These are phyloP conservation scores for Talinum fruticosum DNA, from an alignment of 148 eudicot genomes.

Conservation along the genomic window DNA sequence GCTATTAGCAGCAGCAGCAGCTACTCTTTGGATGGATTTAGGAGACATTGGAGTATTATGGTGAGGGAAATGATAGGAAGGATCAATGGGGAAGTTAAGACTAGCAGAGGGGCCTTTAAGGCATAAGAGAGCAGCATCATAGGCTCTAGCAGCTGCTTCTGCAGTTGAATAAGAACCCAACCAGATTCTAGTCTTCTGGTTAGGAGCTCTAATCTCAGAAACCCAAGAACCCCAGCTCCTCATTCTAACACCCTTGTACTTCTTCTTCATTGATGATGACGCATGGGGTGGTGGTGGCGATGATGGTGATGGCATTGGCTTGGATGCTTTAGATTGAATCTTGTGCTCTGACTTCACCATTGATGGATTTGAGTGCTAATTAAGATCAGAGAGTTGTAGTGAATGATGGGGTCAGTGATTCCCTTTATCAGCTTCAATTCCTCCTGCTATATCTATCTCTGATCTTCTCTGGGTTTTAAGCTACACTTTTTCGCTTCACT, in stretches of 20 bases:
- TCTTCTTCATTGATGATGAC: conserved; percentile 42
- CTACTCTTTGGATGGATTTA: conserved; percentile 63
- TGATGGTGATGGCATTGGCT: conserved; percentile 8
- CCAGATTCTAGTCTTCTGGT: conserved; percentile 80
- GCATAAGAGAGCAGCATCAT: conserved; percentile 83
- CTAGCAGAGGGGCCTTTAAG: conserved; percentile 71
- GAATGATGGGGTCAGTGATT: no score
- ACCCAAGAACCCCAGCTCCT: conserved; percentile 88
- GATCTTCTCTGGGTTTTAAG: not conserved
- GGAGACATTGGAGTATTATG: conserved; percentile 42
- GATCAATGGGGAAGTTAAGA: conserved; percentile 56
- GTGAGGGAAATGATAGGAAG: not conserved
- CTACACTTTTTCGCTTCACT: conserved; percentile 8
- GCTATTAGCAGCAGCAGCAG: conserved; percentile 59
- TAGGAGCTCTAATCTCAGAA: conserved; percentile 78
- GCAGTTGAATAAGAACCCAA: conserved; percentile 81
- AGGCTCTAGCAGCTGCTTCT: conserved; percentile 88
- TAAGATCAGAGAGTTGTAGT: not conserved
- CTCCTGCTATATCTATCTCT: no score
- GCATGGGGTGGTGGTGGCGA: conserved; percentile 18
- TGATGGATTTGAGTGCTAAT: not conserved
- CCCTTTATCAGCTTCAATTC: no score
- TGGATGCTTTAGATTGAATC: conserved; percentile 28
- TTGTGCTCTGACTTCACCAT: conserved; percentile 64
- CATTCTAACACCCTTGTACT: conserved; percentile 84